Base-by-base conservation (phyloP, 208 protist species). In the Trypanosoma avium region DNA sequence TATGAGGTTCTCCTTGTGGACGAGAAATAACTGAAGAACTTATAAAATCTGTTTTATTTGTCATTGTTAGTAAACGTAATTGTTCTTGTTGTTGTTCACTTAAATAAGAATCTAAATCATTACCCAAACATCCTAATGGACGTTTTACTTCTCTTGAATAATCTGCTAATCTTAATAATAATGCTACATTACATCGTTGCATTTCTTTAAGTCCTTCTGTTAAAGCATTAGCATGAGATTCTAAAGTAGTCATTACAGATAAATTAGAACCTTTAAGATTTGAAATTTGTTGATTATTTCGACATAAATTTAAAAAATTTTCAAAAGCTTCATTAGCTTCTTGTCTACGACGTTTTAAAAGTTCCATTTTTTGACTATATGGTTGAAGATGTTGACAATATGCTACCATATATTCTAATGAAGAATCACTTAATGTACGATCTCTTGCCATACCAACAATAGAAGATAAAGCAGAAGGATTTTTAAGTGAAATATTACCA, bases 331-430 rank as follows among this genome's bases (percentile, higher is more conserved):
- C 33, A 2, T 59, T 26, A 3, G 90, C 70, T 46, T 61, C 70
- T 7, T 73, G n/a, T 19, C 83, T 67, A 26, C 72, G 73, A 65
- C 80, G 59, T 30, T 61, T 62, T 22, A 92, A 49, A 4, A 56
- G n/a, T 15, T 79, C 73, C 63, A 87, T 90, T 67, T 76, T 84
- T 38, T 73, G 46, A 0, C 55, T 67, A 42, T 80, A 81, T 17
- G 81, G 78, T 35, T 81, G 71, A 53, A 87, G 70, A 47, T 84
- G 75, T 33, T 79, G 65, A 69, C 88, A 90, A 75, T 86, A 92
- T 22, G 47, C 48, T 15, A 63, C 46, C 56, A 92, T 70, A 1
- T 62, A 55, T 22, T 88, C 70, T 13, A 85, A 45, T 8, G 29
- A 13, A 9, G 32, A 32, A 50, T 67, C 53, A 17, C 45, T 53